phyloP scores from a whole-genome alignment of 2,329 filamentous ascomycete genomes.

The Aspergillus quadrilineatus region DNA sequence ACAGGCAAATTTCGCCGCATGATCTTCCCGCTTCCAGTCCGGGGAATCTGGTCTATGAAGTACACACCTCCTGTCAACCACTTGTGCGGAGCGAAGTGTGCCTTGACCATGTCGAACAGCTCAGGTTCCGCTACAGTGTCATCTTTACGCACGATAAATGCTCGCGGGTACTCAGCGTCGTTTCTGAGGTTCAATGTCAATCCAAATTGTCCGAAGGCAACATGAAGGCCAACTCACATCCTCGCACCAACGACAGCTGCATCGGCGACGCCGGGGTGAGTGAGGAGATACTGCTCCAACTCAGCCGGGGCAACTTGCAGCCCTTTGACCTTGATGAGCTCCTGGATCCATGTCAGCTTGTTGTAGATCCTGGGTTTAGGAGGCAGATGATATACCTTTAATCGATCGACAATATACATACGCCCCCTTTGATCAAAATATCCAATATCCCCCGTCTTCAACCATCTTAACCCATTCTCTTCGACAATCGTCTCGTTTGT shows the following conservation, averaged over 20 bases:
- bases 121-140: background rate
- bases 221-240: background rate
- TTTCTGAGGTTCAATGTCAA: background rate
- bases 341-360: background rate
- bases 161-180: conserved; percentile 10
- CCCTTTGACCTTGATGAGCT: conserved; percentile 16
- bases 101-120: conserved; percentile 6
- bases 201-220: background rate
- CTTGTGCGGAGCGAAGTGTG: conserved; percentile 10
- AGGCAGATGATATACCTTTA: background rate
- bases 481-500: conserved; percentile 10
- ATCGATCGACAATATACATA: conserved; percentile 9
- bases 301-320: conserved; percentile 12
- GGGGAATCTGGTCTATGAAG: conserved; percentile 11
- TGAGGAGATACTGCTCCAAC: conserved; percentile 8
- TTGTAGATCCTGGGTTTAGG: no score
- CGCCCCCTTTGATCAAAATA: conserved; percentile 10
- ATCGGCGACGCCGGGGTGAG: conserved; percentile 9
- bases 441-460: conserved; percentile 13
- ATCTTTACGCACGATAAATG: conserved; percentile 12
- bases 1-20: conserved; percentile 3
- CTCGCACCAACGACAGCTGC: conserved; percentile 9
- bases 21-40: conserved; percentile 14
- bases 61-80: conserved; percentile 12
- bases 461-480: conserved; percentile 1